Evolutionary conservation across 148 eudicot species (phyloP), one percentile per base, ranked within the genome.

Genomic region (Amaranthus palmeri): DNA sequence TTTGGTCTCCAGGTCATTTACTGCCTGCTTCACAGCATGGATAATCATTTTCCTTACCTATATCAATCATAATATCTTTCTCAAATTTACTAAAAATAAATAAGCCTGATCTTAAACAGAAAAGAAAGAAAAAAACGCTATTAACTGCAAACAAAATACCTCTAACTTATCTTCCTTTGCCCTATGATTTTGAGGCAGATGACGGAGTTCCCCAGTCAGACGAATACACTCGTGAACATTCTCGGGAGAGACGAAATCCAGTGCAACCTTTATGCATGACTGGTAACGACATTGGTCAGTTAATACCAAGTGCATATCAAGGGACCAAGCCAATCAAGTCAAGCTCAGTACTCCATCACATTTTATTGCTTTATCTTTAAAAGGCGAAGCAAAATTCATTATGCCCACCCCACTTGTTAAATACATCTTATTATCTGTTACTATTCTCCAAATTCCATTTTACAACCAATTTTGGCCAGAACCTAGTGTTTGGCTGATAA

Each of bases 191-290:
- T 53, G 76, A 18, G 82, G 79, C 49, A 80, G 52, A 66, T 41
- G 13, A 36, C 79, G 78, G 60, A 79, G 71, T 54, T 79, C 82
- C 13, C 50, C 82, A 53, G 79, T 40, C 13, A 79, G 58, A 12
- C 79, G 68, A 17, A 79, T 53, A 71, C 82, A 75, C 69, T 79
- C 82, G 0, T 66, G 44, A 59, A 71, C 63, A 66, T 79, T 79
- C 42, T 79, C 82, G 47, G 82, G 82, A 4, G 82, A 79, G 6
- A 79, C 76, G 47, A 79, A 75, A 67, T 75, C 82, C 58, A 79
- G 75, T 6, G 79, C 79, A 47, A 80, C 76, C 56, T 80, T 80
- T 61, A 80, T 80, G 70, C 82, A 80, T 13, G 82, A 80, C 82
- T 80, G 79, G 14, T 66, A n/a, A 74, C 47, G 46, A 44, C 50